Base-by-base conservation (phyloP, 164 flowering plant genomes). In the Stephania japonica region DNA sequence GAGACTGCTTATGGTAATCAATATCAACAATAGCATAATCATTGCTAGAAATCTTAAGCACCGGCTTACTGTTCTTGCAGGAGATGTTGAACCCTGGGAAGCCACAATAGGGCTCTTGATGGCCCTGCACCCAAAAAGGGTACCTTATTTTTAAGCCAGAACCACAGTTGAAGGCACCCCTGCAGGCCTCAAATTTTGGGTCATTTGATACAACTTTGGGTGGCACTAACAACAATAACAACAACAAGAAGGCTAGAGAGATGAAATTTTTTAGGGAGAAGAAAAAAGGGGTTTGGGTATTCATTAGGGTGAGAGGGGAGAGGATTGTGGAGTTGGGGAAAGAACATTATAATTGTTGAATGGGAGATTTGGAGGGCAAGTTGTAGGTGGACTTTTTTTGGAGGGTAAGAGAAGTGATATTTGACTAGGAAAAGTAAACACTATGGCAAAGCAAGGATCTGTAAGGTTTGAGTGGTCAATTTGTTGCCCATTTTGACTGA, bases 61-160 rank as follows among this genome's bases (percentile, higher is more conserved):
- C 23, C n/a, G 53, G 66, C 4, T 41, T 12, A 13, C 26, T 42
- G 73, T 19, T 71, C 66, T 59, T 59, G 32, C 73, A 71, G 27
- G 73, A 13, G 73, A 61, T 27, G n/a, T 71, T 71, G 73, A 71
- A 71, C 10, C 50, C 66, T 59, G 66, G 67, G 25, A n/a, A 32
- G 66, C 73, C 73, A 71, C 73, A 71, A 50, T 32, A 56, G 5
- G 16, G 1, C 19, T n/a, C 8, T n/a, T 59, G 24, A 7, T 5
- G 64, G 6, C 6, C 64, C 64, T 59, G 64, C n/a, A 59, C n/a
- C 64, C 64, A 59, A 59, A 59, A 59, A 59, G 64, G 64, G 64
- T 59, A 59, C 24, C 64, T 59, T 59, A 59, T 59, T 0, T 59
- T n/a, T 19, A 24, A 9, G 23, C 64, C 64, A 59, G 64, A 59